These are phyloP conservation scores for Pseudogymnoascus sp. DNA, from an alignment of 2,329 filamentous ascomycete genomes.

Conservation along the genomic window DNA sequence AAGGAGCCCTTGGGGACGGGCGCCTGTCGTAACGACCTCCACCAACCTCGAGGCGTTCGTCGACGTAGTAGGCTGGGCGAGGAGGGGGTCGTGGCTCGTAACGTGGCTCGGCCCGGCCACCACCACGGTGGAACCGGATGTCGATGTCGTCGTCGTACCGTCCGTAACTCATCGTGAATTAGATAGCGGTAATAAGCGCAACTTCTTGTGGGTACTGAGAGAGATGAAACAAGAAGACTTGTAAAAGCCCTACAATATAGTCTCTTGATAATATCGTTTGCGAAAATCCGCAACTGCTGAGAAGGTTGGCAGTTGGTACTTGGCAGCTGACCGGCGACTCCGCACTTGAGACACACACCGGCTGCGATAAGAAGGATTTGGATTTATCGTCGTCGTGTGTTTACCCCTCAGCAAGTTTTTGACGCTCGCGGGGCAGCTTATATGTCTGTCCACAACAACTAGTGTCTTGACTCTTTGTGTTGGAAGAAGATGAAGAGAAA, in stretches of 20 bases:
- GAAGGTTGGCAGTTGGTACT: background rate
- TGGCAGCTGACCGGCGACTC: slow-evolving; percentile 2
- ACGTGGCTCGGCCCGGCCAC: slow-evolving; percentile 13
- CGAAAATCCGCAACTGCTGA: background rate
- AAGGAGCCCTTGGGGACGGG: slow-evolving; percentile 19
- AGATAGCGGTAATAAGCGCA: slow-evolving; percentile 4
- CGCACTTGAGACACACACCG: background rate
- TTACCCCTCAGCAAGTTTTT: slow-evolving; percentile 7
- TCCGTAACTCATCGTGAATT: slow-evolving; percentile 16
- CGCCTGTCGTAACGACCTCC: slow-evolving; percentile 9
- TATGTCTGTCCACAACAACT: slow-evolving; percentile 4
- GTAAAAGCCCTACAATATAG: background rate
- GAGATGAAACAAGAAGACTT: background rate
- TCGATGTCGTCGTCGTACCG: slow-evolving; percentile 47
- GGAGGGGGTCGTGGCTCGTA: slow-evolving; percentile 11
- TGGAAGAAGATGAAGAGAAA: background rate
- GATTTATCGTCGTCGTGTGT: background rate
- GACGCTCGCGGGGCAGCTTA: slow-evolving; percentile 3
- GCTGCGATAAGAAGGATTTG: background rate
- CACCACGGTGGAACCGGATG: slow-evolving; percentile 38
- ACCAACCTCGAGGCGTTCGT: slow-evolving; percentile 33
- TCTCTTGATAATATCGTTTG: background rate
- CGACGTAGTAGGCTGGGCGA: slow-evolving; percentile 35
- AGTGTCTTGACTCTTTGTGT: background rate
- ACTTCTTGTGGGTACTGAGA: background rate